Evolutionary conservation across 495 filamentous ascomycete species (phyloP), one percentile per base, ranked within the genome.

Genomic region (Daldinia vernicosa): DNA sequence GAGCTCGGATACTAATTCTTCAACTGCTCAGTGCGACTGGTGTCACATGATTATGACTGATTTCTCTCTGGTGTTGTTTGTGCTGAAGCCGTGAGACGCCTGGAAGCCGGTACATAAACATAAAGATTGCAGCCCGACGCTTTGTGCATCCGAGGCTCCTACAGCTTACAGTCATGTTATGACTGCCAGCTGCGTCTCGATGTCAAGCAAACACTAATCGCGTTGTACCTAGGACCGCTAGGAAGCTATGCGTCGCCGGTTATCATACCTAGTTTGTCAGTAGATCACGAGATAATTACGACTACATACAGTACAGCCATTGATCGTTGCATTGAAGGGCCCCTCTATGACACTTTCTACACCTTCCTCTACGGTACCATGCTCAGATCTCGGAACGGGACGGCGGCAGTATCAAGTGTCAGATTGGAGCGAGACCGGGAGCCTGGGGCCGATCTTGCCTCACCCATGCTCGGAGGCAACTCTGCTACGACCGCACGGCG

Each of bases 391-490:
- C 69, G 72, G 67, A 70, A 71, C 72, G 67, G 70, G 75, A 70
- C 63, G 67, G 59, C 70, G 73, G 75, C 63, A 63, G 40, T 58
- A 66, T 64, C 69, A 67, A 69, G 66, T 70, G 67, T 71, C 67
- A 67, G 65, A 72, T 75, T 65, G 62, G 72, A 72, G 67, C 69
- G 66, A 77, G 68, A 74, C 73, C 68, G 66, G 73, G 73, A 75
- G 72, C 70, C 75, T 69, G 65, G 75, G 70, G 75, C 67, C 75
- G 75, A 77, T 77, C 75, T 74, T 70, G 60, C 52, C 26, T 67
- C 59, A 69, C 66, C 75, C 70, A 70, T 69, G 63, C 66, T 69
- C 62, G 24, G 60, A 58, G 63, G 66, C 55, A 55, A 69, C 66
- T 65, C 58, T 69, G 70, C 53, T 73, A 63, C 62, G 30, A 69